Percentiles rank a stretch among this genome's conserved stretches.
Conservation (phyloP, 331 rosid species). For the Rosa hybrid region DNA sequence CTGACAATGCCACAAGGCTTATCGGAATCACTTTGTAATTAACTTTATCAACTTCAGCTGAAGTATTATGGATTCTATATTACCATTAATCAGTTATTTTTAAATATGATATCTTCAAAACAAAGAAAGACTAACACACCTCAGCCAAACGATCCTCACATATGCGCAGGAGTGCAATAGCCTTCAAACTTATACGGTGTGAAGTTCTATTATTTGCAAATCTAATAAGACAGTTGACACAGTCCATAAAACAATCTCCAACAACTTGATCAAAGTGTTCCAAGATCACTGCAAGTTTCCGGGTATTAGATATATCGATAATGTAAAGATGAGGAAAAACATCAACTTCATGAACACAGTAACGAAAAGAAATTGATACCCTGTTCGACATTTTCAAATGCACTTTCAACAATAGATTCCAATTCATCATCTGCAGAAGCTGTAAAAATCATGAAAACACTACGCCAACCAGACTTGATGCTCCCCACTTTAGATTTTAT, state of each 20-base stretch:
- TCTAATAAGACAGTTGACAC: conserved; percentile 98
- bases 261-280: conserved; percentile 99
- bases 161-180: conserved; percentile 96
- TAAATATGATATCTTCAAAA: background rate
- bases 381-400: conserved; percentile 99
- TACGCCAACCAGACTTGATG: conserved; percentile 98
- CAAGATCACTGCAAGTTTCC: conserved; percentile 84
- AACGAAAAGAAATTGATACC: conserved; percentile 47
- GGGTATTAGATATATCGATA: conserved; percentile 43
- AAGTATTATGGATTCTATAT: background rate
- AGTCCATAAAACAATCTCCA: conserved; percentile 99
- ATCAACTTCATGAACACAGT: conserved; percentile 11
- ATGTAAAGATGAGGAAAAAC: conserved; percentile 17
- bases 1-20: background rate
- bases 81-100: background rate
- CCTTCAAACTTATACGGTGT: conserved; percentile 96
- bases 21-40: background rate
- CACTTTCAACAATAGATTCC: conserved; percentile 96
- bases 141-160: conserved; percentile 99
- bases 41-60: conserved; percentile 1
- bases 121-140: conserved; percentile 56
- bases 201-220: conserved; percentile 93
- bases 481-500: conserved; percentile 97
- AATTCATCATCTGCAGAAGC: conserved; percentile 98
- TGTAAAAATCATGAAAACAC: conserved; percentile 97